Conservation (phyloP, 371 early-diverging fungal genomes). For the Mucor irregularis region DNA sequence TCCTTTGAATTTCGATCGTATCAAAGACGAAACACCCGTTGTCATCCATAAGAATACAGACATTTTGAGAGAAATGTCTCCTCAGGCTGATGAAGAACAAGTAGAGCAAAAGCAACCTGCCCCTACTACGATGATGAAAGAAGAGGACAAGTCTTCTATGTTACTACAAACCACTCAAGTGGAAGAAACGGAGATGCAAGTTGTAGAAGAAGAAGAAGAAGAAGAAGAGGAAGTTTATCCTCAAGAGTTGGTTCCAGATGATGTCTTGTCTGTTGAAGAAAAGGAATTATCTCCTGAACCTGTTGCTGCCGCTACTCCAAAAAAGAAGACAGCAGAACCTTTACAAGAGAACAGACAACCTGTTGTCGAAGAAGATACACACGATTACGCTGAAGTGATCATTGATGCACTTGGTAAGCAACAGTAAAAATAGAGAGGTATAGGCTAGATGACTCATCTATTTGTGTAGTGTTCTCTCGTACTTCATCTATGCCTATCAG, state of each 20-base stretch:
- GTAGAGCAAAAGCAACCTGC: neutral
- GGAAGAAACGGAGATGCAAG: neutral
- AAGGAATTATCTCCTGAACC: conserved; percentile 11
- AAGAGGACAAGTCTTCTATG: neutral
- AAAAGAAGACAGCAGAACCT: neutral
- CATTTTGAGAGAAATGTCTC: conserved; percentile 10
- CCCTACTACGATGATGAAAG: neutral
- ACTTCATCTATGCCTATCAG: conserved; percentile 52
- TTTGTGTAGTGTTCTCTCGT: conserved; percentile 40
- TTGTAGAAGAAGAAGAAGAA: neutral
- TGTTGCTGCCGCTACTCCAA: neutral
- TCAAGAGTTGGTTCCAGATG: conserved; percentile 9
- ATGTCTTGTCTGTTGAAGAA: conserved; percentile 11
- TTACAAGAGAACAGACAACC: conserved; percentile 5
- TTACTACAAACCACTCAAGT: neutral
- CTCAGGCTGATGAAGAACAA: conserved; percentile 13
- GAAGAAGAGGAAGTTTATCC: conserved; percentile 10
- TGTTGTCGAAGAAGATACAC: conserved; percentile 6
- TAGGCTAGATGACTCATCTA: neutral
- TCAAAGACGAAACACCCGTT: neutral
- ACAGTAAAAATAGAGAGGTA: too few relatives aligned
- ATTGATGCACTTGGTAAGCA: conserved; percentile 49
- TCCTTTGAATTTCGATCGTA: conserved; percentile 2
- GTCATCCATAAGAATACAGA: conserved; percentile 1
- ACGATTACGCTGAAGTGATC: conserved; percentile 44